These are phyloP conservation scores for Venturia aucupariae DNA, from an alignment of 2,329 filamentous ascomycete species.

Conservation along the genomic window DNA sequence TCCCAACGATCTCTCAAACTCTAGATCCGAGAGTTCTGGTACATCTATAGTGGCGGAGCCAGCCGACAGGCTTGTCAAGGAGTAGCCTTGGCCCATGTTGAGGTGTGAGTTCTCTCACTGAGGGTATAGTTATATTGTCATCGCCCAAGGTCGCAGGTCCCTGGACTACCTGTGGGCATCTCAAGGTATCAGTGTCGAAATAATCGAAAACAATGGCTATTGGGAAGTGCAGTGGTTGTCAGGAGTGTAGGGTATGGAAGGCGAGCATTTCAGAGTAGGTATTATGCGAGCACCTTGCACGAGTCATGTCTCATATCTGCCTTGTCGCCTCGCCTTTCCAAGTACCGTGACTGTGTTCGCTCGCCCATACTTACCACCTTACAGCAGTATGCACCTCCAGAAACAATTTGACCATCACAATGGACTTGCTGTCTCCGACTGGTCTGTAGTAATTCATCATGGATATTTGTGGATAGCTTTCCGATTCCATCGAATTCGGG, in stretches of 20 bases:
- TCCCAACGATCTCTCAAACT: slow-evolving; percentile 86
- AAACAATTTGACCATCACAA: too few relatives aligned
- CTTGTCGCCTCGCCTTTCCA: too few relatives aligned
- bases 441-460: background rate
- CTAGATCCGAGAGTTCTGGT: slow-evolving; percentile 79
- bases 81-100: slow-evolving; percentile 91
- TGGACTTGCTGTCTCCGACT: too few relatives aligned
- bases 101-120: background rate
- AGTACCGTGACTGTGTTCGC: too few relatives aligned
- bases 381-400: too few relatives aligned
- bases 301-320: too few relatives aligned
- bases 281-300: background rate
- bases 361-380: too few relatives aligned
- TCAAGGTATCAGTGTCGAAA: background rate
- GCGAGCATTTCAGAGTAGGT: background rate
- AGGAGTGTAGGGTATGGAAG: background rate
- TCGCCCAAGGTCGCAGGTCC: background rate
- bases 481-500: too few relatives aligned
- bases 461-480: too few relatives aligned
- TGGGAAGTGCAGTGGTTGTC: background rate
- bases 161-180: background rate
- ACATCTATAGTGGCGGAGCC: slow-evolving; percentile 91
- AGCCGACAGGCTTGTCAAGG: slow-evolving; percentile 80
- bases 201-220: background rate
- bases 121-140: background rate